Evolutionary conservation across 192 early-diverging fungal genomes (phyloP).

Genomic region (Linnemannia schmuckeri): DNA sequence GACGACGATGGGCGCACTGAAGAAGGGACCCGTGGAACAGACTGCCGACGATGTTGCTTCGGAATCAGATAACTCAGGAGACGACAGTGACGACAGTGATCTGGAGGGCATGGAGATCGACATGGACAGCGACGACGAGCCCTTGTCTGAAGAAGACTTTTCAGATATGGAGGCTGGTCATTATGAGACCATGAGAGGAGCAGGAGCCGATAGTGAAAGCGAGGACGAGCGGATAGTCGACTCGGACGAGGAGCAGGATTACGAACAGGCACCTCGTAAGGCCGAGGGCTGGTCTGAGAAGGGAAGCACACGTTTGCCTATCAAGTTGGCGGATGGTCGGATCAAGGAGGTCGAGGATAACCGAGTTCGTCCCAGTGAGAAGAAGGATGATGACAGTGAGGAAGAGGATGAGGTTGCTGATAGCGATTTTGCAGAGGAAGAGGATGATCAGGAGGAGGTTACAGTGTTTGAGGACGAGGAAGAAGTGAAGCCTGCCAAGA

Average conservation of each 20-base stretch:
- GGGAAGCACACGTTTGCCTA: conserved; percentile 75
- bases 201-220: conserved; percentile 30
- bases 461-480: conserved; percentile 15
- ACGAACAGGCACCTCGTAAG: conserved; percentile 70
- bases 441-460: conserved; percentile 42
- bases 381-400: conserved; percentile 27
- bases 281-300: conserved; percentile 68
- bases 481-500: conserved; percentile 47
- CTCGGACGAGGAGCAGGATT: conserved; percentile 75
- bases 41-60: conserved; percentile 53
- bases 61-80: conserved; percentile 21
- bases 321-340: conserved; percentile 75
- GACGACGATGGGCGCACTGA: conserved; percentile 31
- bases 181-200: conserved; percentile 27
- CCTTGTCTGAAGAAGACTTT: conserved; percentile 60
- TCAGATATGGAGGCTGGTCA: conserved; percentile 62
- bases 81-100: conserved; percentile 56
- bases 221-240: conserved; percentile 27
- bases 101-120: conserved; percentile 64
- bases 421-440: conserved; percentile 34
- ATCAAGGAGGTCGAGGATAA: conserved; percentile 62
- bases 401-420: conserved; percentile 40
- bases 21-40: conserved; percentile 50
- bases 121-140: conserved; percentile 66
- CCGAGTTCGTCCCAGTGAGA: conserved; percentile 39